These are phyloP conservation scores for Zymoseptoria tritici DNA, from an alignment of 2,329 filamentous ascomycete genomes.

Conservation along the genomic window DNA sequence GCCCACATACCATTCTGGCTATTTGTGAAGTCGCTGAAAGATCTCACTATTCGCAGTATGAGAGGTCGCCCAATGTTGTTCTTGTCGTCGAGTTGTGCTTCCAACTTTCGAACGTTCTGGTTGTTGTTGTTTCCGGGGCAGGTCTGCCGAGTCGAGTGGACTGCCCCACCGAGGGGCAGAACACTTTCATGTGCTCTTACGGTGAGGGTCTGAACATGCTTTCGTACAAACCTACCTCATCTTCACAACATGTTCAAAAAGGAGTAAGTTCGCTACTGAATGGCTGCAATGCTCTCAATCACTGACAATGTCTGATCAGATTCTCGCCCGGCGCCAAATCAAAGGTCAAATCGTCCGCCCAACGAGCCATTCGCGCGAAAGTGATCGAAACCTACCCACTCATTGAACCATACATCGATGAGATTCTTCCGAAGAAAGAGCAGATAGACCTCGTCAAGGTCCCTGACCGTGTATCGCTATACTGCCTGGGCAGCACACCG, in stretches of 20 bases:
- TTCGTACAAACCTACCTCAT: not conserved
- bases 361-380: constrained; percentile 75
- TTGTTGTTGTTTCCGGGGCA: not conserved
- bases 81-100: not conserved
- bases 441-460: constrained; percentile 87
- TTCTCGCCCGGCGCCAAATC: constrained; percentile 74
- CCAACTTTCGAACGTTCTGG: not conserved
- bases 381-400: constrained; percentile 79
- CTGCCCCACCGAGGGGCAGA: not conserved
- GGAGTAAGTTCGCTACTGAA: constrained; percentile 55
- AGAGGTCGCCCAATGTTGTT: not conserved
- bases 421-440: constrained; percentile 89
- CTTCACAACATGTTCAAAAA: constrained; percentile 77
- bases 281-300: constrained; percentile 1
- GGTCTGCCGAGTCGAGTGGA: not conserved
- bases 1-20: constrained; percentile 9
- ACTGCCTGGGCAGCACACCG: constrained; percentile 68
- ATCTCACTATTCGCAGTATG: not conserved
- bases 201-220: not conserved
- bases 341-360: constrained; percentile 95
- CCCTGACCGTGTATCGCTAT: constrained; percentile 83
- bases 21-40: not conserved
- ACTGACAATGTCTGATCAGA: constrained; percentile 37
- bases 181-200: not conserved
- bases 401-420: constrained; percentile 81